Conservation (phyloP, 2,329 filamentous ascomycete genomes). For the Talaromyces sp. region DNA sequence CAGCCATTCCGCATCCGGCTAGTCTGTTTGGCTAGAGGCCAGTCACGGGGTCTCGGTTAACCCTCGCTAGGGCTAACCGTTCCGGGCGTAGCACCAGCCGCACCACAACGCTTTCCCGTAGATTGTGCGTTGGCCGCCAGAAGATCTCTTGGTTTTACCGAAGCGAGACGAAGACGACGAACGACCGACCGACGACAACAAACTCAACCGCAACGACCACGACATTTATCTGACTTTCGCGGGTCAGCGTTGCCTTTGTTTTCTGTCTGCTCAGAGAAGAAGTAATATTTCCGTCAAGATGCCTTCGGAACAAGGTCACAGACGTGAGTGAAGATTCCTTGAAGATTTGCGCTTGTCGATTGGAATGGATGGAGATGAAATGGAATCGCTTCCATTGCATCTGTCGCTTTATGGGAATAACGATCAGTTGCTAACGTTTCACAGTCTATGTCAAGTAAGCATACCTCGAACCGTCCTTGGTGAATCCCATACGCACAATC, state of each 20-base stretch:
- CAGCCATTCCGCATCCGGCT: not conserved
- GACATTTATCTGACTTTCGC: slow-evolving; percentile 35
- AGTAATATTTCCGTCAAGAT: slow-evolving; percentile 62
- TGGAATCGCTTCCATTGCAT: not conserved
- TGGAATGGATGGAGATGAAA: not conserved
- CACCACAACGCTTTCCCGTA: slow-evolving; percentile 36
- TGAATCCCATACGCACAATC: slow-evolving; percentile 2
- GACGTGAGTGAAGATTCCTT: slow-evolving; percentile 61
- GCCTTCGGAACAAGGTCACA: slow-evolving; percentile 84
- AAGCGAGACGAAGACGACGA: slow-evolving; percentile 30
- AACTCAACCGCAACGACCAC: slow-evolving; percentile 37
- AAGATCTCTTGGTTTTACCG: slow-evolving; percentile 22
- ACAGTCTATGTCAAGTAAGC: slow-evolving; percentile 90
- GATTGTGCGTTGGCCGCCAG: slow-evolving; percentile 34
- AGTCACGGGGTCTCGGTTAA: slow-evolving; percentile 38
- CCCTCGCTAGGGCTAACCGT: slow-evolving; percentile 39
- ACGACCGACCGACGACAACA: slow-evolving; percentile 37
- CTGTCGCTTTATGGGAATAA: not conserved
- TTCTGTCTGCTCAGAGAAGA: slow-evolving; percentile 42
- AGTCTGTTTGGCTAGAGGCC: not conserved
- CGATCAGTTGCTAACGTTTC: slow-evolving; percentile 33
- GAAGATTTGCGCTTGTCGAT: slow-evolving; percentile 8
- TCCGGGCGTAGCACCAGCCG: slow-evolving; percentile 36
- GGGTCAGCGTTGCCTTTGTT: slow-evolving; percentile 43
- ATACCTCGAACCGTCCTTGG: slow-evolving; percentile 23